Percentiles rank a stretch among this genome's conserved stretches.
Conservation (phyloP, 805 yeast genomes). For the Sugiyamaella lignohabitans region DNA sequence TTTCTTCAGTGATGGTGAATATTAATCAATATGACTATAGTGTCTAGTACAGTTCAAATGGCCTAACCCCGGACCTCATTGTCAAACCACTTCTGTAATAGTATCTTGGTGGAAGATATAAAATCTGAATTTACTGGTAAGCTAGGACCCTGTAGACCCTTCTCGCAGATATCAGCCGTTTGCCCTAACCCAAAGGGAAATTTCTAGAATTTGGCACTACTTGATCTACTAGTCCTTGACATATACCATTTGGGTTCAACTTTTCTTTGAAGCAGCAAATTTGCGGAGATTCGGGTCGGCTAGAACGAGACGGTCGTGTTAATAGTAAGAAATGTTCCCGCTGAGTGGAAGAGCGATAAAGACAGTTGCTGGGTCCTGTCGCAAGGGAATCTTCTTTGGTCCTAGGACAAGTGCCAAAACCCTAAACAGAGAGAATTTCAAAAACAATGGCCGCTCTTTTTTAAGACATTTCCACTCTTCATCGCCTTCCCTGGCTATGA, state of each 20-base stretch:
- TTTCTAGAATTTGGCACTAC: neutral
- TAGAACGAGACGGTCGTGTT: neutral
- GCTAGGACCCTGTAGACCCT: too few relatives aligned
- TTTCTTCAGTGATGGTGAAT: too few relatives aligned
- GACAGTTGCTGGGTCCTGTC: neutral
- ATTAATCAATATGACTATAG: too few relatives aligned
- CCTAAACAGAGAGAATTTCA: neutral
- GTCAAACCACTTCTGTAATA: too few relatives aligned
- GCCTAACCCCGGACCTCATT: too few relatives aligned
- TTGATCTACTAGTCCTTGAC: neutral
- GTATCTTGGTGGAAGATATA: too few relatives aligned
- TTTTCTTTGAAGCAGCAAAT: neutral
- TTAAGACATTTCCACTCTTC: neutral
- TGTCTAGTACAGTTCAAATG: too few relatives aligned
- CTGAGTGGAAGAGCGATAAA: neutral
- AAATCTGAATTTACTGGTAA: too few relatives aligned
- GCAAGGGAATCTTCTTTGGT: neutral
- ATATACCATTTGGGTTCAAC: neutral
- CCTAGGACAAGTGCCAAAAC: neutral
- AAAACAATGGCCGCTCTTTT: neutral
- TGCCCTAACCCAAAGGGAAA: conserved; percentile 1
- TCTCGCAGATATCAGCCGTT: too few relatives aligned
- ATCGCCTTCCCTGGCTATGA: conserved; percentile 14
- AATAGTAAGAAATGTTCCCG: neutral
- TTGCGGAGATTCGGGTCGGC: neutral